Base-by-base conservation (phyloP, 495 filamentous ascomycete genomes). In the Penicillium cinerascens region DNA sequence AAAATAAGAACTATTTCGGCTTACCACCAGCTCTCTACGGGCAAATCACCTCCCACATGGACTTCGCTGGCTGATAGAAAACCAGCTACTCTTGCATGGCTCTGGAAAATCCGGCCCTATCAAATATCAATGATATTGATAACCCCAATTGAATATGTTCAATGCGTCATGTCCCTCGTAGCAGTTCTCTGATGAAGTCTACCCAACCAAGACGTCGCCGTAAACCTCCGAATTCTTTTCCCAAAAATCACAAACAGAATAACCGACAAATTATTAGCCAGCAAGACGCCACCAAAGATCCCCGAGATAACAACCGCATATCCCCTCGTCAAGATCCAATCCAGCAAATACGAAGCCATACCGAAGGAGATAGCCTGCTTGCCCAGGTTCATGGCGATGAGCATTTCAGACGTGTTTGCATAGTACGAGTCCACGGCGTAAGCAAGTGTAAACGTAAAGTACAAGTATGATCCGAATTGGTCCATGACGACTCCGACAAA, bases 311-410 rank as follows among this genome's bases (percentile, higher is more conserved):
- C 75, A 10, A 76, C 73, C 2, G 70, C 80, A 60, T 82, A 85
- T 7, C 82, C 83, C 17, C 66, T 61, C 47, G 75, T 55, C 61
- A 78, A 44, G 10, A 84, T 78, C 83, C 82, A 86, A 48, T 76
- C 69, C 18, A 86, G 65, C 40, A 86, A 55, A 51, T 81, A 77
- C 17, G 80, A 59, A 4, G 82, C 81, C 70, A 85, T 80, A 2
- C 80, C 83, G 54, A 86, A 85, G 44, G 70, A 76, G 42, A 86
- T 82, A 4, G 78, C 76, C 62, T 84, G 81, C 52, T 86, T 86
- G n/a, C 83, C 83, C 21, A 86, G 57, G 53, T 84, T 85, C 81
- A 86, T 84, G 3, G 80, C 81, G 55, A 86, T 86, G 25, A 86
- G 67, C 83, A 86, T 84, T 59, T 86, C 82, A 0, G 69, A 74